These are phyloP conservation scores for Nymphaea thermarum DNA, from an alignment of 164 flowering plant genomes.

Conservation along the genomic window DNA sequence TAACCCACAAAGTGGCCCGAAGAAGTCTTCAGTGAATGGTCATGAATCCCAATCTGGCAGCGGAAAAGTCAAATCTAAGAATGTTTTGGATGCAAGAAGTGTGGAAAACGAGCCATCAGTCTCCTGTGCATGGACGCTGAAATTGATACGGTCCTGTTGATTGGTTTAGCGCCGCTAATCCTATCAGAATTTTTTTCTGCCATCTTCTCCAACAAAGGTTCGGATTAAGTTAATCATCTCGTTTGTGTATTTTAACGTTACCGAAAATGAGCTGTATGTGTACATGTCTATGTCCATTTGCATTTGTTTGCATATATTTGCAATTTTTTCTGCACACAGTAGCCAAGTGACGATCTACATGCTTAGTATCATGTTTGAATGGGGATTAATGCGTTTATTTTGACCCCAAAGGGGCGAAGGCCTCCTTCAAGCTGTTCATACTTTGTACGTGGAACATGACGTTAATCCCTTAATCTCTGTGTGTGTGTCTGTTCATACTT, in stretches of 20 bases:
- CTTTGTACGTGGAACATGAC: too few relatives aligned
- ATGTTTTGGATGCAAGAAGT: slow-evolving; percentile 7
- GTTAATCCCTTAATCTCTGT: too few relatives aligned
- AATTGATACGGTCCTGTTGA: slow-evolving; percentile 11
- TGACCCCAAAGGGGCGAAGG: too few relatives aligned
- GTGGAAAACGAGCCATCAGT: slow-evolving; percentile 10
- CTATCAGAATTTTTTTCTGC: not conserved
- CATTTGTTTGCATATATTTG: not conserved
- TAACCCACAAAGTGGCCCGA: slow-evolving; percentile 21
- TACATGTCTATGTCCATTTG: not conserved
- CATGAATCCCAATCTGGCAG: slow-evolving; percentile 5
- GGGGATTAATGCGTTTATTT: not conserved
- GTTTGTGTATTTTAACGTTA: slow-evolving; percentile 1
- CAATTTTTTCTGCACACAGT: not conserved
- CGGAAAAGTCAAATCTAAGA: slow-evolving; percentile 10
- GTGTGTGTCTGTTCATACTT: too few relatives aligned
- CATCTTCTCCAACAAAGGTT: not conserved
- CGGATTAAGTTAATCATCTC: not conserved
- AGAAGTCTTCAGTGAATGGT: slow-evolving; percentile 8
- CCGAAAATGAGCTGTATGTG: not conserved
- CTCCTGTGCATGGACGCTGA: slow-evolving; percentile 16
- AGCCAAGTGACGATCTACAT: not conserved
- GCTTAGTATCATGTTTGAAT: not conserved
- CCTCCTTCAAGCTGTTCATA: too few relatives aligned
- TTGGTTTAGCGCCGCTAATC: not conserved